Evolutionary conservation across 768 basidiomycete genomes (phyloP).

Genomic region (Rhodotorula taiwanensis): DNA sequence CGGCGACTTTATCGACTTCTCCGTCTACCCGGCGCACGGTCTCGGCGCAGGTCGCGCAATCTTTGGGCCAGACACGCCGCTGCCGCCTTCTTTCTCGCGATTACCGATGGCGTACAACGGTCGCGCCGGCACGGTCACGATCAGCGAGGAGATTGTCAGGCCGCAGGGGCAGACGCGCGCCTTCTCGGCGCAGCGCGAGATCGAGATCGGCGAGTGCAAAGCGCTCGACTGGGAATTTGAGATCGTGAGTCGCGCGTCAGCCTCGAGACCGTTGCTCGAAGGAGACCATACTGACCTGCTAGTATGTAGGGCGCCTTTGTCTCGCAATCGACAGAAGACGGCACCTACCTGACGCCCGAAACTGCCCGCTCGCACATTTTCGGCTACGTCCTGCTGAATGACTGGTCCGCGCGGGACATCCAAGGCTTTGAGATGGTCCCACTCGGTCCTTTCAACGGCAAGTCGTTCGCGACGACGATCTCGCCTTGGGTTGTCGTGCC

Average conservation of each 20-base stretch:
- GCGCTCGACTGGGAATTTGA: slow-evolving; percentile 35
- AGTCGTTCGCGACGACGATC: slow-evolving; percentile 37
- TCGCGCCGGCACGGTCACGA: slow-evolving; percentile 27
- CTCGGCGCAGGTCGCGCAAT: slow-evolving; percentile 26
- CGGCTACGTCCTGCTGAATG: slow-evolving; percentile 29
- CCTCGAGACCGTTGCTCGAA: no score
- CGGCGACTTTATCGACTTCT: slow-evolving; percentile 27
- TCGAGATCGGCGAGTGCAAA: slow-evolving; percentile 18
- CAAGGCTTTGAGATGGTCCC: slow-evolving; percentile 37
- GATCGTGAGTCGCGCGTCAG: background rate
- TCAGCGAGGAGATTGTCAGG: slow-evolving; percentile 1
- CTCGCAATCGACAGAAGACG: background rate
- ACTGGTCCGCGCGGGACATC: slow-evolving; percentile 36
- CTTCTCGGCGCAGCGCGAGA: slow-evolving; percentile 5
- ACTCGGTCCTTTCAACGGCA: slow-evolving; percentile 39
- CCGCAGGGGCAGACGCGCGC: slow-evolving; percentile 1
- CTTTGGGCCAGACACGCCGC: slow-evolving; percentile 10
- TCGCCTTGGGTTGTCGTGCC: slow-evolving; percentile 35
- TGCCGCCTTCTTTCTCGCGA: slow-evolving; percentile 27
- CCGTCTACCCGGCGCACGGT: slow-evolving; percentile 2
- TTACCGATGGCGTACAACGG: slow-evolving; percentile 38
- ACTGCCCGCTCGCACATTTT: slow-evolving; percentile 19
- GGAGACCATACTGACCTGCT: no score
- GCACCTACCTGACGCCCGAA: background rate
- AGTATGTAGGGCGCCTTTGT: slow-evolving; percentile 4